Evolutionary conservation across 1,139 yeast genomes (phyloP).

Genomic region (Hansenula lynferdii): DNA sequence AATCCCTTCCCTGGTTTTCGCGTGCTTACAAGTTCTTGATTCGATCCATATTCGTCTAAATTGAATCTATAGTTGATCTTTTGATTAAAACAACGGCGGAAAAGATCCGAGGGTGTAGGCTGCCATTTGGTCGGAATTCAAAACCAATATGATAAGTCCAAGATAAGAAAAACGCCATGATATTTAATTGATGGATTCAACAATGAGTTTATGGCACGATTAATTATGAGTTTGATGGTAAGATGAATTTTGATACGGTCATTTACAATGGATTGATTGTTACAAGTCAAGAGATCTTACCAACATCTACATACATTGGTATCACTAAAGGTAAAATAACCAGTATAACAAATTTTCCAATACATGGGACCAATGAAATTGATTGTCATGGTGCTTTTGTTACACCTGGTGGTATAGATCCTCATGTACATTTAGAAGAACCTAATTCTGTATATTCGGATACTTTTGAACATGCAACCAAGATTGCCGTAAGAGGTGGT

Average conservation of each 20-base stretch:
- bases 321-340: slow-evolving; percentile 33
- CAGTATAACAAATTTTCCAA: slow-evolving; percentile 31
- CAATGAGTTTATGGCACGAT: too few species aligned
- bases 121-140: too few species aligned
- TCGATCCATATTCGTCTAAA: too few species aligned
- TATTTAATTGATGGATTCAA: too few species aligned
- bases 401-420: slow-evolving; percentile 45
- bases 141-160: too few species aligned
- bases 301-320: slow-evolving; percentile 33
- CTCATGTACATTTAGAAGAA: slow-evolving; percentile 56
- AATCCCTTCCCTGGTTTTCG: too few species aligned
- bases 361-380: slow-evolving; percentile 28
- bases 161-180: too few species aligned
- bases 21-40: too few species aligned
- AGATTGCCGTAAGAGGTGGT: slow-evolving; percentile 55
- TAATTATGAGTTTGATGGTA: too few species aligned
- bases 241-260: slow-evolving; percentile 26
- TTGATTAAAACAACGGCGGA: too few species aligned
- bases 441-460: slow-evolving; percentile 54
- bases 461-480: slow-evolving; percentile 55
- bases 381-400: slow-evolving; percentile 41
- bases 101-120: too few species aligned
- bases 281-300: slow-evolving; percentile 34
- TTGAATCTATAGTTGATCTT: too few species aligned
- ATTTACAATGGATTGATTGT: slow-evolving; percentile 31